Evolutionary conservation across 257 asterid genomes (phyloP), one percentile per base, ranked within the genome.

Genomic region (Nicotiana sylvestris): DNA sequence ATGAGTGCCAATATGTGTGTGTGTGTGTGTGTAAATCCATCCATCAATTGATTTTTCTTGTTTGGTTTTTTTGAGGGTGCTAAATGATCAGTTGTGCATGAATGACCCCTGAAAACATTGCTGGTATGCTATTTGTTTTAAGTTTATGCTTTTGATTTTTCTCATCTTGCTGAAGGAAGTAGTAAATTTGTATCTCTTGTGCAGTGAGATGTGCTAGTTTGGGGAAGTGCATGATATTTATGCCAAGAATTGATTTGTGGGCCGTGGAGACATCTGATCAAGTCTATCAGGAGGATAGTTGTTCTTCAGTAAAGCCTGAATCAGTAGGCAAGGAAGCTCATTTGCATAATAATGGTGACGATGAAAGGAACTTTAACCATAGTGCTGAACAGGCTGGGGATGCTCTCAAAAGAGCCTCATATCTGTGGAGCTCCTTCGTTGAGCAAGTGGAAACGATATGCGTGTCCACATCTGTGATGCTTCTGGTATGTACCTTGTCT

Each of bases 201-300:
- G 90, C 98, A 96, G 99, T 93, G 97, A 91, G 94, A 87, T 90
- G 97, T 85, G 87, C 91, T 72, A 87, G 92, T 82, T 86, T 88
- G 88, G 89, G 84, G 82, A 79, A 83, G 30, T 89, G 97, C 90
- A 70, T 96, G 95, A 77, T 96, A 49, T 96, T 90, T 88, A 87
- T 96, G 97, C 99, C 99, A 62, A 88, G 92, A 86, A 88, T 96
- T 84, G 98, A 96, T 87, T 89, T 93, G 82, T 96, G 99, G 99
- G 98, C 98, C 66, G 69, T 93, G 78, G 98, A 96, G 87, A 76
- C 89, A 60, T 82, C 64, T 81, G 83, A 78, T 79, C 84, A 81
- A 80, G 85, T 87, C 60, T 85, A 79, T 83, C 95, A 90, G 64
- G 85, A 81, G 35, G 66, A 62, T 77, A 89, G 76, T 80, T 80